Evolutionary conservation across 2,329 filamentous ascomycete genomes (phyloP).

Genomic region (Cercospora beticola): DNA sequence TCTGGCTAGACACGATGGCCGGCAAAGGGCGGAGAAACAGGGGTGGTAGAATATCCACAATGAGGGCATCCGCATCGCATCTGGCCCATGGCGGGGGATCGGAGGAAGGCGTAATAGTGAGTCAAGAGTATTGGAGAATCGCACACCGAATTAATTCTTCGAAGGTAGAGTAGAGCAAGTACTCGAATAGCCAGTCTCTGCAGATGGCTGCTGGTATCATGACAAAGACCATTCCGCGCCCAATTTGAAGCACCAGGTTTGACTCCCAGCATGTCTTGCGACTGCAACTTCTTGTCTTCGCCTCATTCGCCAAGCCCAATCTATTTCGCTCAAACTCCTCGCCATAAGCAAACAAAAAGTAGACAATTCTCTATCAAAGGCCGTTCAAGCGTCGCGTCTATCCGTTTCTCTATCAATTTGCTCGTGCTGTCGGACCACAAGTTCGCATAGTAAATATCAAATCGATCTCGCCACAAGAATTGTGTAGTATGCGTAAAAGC

Average conservation of each 20-base stretch:
- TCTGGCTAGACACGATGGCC: neutral
- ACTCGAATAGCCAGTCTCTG: slow-evolving; percentile 2
- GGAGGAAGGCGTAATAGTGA: neutral
- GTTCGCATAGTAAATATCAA: neutral
- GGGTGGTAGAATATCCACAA: neutral
- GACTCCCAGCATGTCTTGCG: slow-evolving; percentile 27
- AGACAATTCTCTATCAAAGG: slow-evolving; percentile 4
- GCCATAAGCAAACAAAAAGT: slow-evolving; percentile 20
- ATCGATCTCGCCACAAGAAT: neutral
- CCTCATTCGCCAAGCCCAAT: slow-evolving; percentile 26
- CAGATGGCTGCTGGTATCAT: slow-evolving; percentile 21
- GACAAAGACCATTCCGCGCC: slow-evolving; percentile 6
- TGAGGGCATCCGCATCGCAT: neutral
- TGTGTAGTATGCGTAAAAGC: slow-evolving; percentile 2
- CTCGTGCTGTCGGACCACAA: slow-evolving; percentile 13
- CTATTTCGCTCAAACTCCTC: slow-evolving; percentile 34
- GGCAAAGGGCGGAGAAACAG: neutral
- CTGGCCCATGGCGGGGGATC: neutral
- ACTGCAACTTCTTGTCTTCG: slow-evolving; percentile 21
- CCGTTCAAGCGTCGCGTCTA: neutral
- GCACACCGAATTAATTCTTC: neutral
- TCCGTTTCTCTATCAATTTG: slow-evolving; percentile 2
- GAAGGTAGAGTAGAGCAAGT: slow-evolving; percentile 12
- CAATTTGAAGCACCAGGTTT: slow-evolving; percentile 11
- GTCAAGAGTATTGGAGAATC: neutral